Evolutionary conservation across 805 yeast species (phyloP).

Genomic region (Wickerhamiella alocasiicola): DNA sequence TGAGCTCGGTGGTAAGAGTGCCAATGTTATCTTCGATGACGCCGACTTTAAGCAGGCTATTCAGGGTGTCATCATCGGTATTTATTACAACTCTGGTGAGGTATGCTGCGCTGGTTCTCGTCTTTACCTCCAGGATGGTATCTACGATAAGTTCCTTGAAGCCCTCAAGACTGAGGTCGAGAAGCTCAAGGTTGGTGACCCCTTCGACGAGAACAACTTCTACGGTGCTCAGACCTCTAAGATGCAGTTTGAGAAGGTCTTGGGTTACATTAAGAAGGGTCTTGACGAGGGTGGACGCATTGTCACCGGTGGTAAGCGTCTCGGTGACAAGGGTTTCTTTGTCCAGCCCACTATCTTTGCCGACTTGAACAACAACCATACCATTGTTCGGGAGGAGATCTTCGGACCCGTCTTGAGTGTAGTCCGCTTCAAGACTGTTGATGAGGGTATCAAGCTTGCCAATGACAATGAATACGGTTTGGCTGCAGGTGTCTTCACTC

Average conservation of each 20-base stretch:
- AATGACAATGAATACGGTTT: slow-evolving; percentile 71
- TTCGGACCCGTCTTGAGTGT: slow-evolving; percentile 90
- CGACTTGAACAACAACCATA: slow-evolving; percentile 62
- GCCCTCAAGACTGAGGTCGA: slow-evolving; percentile 43
- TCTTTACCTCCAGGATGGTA: slow-evolving; percentile 70
- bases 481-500: slow-evolving; percentile 74
- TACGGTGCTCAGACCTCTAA: slow-evolving; percentile 91
- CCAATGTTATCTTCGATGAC: slow-evolving; percentile 77
- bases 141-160: slow-evolving; percentile 64
- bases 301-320: slow-evolving; percentile 72
- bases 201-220: slow-evolving; percentile 62
- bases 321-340: slow-evolving; percentile 42
- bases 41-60: slow-evolving; percentile 70
- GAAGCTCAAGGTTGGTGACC: slow-evolving; percentile 60
- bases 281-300: slow-evolving; percentile 73
- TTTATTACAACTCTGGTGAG: slow-evolving; percentile 90
- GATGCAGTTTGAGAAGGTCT: slow-evolving; percentile 64
- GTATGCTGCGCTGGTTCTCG: slow-evolving; percentile 94
- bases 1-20: slow-evolving; percentile 95
- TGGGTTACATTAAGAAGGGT: slow-evolving; percentile 66
- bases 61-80: slow-evolving; percentile 64
- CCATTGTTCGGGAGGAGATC: slow-evolving; percentile 77
- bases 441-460: slow-evolving; percentile 66
- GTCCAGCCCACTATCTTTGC: slow-evolving; percentile 70
- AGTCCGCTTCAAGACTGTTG: slow-evolving; percentile 67